Evolutionary conservation across 345 rosid species (phyloP).

Genomic region (Citrus australasica): DNA sequence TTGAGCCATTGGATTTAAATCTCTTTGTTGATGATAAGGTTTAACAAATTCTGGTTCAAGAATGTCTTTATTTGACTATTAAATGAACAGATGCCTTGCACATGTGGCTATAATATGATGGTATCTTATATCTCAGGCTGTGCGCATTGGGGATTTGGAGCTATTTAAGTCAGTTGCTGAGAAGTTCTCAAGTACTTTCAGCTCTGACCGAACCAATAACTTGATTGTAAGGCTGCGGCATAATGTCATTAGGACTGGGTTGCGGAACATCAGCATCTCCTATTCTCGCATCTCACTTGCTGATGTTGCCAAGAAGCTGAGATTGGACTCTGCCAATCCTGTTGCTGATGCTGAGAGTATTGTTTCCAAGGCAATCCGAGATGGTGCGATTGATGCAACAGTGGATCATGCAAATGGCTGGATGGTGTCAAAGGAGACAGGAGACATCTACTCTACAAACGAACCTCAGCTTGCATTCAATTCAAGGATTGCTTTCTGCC

Average conservation of each 20-base stretch:
- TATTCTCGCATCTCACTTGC: constrained; percentile 51
- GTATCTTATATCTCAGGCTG: constrained; percentile 36
- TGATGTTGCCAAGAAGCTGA: constrained; percentile 56
- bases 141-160: constrained; percentile 55
- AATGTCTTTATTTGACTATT: not conserved
- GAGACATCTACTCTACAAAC: constrained; percentile 57
- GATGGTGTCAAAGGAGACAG: constrained; percentile 58
- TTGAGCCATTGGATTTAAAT: not conserved
- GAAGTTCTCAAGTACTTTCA: constrained; percentile 46
- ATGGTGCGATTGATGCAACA: constrained; percentile 57
- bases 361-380: constrained; percentile 55
- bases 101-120: not conserved
- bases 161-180: constrained; percentile 56
- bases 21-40: not conserved
- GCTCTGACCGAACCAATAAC: constrained; percentile 39
- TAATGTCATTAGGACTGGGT: constrained; percentile 57
- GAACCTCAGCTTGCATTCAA: constrained; percentile 54
- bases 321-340: constrained; percentile 46
- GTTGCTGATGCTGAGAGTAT: constrained; percentile 62
- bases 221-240: constrained; percentile 49
- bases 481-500: constrained; percentile 57
- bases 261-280: constrained; percentile 56
- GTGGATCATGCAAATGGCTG: constrained; percentile 51
- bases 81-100: not conserved
- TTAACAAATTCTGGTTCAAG: not conserved